These are phyloP conservation scores for Litsea cubeba DNA, from an alignment of 164 flowering plant species.

Conservation along the genomic window DNA sequence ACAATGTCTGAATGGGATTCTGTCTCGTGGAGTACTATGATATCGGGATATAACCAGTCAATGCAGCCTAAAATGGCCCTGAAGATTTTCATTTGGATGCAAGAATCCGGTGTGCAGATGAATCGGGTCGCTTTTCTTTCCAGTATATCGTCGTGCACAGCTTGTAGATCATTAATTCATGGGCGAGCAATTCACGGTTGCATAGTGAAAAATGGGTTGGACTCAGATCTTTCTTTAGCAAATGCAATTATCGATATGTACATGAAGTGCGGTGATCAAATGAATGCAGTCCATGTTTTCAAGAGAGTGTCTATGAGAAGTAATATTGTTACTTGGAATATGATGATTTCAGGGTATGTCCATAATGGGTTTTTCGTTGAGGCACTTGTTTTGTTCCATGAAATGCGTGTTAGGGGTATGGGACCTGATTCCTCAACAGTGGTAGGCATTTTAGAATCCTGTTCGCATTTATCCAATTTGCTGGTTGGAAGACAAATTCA, in stretches of 20 bases:
- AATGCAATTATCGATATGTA: conserved; percentile 41
- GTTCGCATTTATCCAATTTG: conserved; percentile 26
- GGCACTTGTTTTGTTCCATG: conserved; percentile 24
- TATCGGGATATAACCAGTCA: conserved; percentile 32
- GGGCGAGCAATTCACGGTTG: conserved; percentile 41
- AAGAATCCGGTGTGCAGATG: conserved; percentile 18
- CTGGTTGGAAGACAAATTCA: conserved; percentile 30
- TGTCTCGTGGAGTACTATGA: conserved; percentile 43
- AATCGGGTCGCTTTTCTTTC: conserved; percentile 32
- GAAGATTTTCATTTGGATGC: conserved; percentile 20
- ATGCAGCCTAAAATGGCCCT: conserved; percentile 20
- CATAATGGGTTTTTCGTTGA: conserved; percentile 21
- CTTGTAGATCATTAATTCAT: conserved; percentile 16
- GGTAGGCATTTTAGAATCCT: conserved; percentile 29
- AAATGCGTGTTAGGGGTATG: conserved; percentile 29
- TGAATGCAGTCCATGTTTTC: conserved; percentile 24
- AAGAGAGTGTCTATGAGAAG: conserved; percentile 10
- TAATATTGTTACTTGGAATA: conserved; percentile 42
- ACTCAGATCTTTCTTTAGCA: conserved; percentile 25
- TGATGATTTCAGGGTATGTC: conserved; percentile 43
- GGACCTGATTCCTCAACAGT: conserved; percentile 37
- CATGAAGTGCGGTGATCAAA: conserved; percentile 35
- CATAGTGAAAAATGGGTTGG: conserved; percentile 28
- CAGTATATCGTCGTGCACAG: conserved; percentile 34
- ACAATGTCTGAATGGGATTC: conserved; percentile 30